A percentile compares a stretch with the other conserved stretches of the same genome.
Evolutionary conservation across 2,329 filamentous ascomycete species (phyloP).

Genomic region (Huntiella savannae): DNA sequence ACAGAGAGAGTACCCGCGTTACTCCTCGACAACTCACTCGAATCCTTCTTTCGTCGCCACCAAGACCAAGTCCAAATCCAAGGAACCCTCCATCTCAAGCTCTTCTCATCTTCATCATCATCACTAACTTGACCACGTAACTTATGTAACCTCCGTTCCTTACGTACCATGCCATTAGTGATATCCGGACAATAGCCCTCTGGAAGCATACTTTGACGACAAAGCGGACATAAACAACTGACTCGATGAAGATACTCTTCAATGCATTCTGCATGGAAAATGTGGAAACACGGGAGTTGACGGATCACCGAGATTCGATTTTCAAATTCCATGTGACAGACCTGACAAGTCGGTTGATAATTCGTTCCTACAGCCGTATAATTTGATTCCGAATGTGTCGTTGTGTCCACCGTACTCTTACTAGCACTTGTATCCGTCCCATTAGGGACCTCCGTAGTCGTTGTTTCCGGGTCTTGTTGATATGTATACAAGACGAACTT

Average conservation of each 20-base stretch:
- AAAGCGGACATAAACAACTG: constrained; percentile 78
- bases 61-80: no score
- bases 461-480: constrained; percentile 31
- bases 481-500: constrained; percentile 63
- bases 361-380: constrained; percentile 26
- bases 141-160: constrained; percentile 50
- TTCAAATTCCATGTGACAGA: constrained; percentile 69
- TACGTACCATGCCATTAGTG: constrained; percentile 71
- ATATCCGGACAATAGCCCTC: constrained; percentile 45
- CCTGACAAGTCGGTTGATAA: constrained; percentile 69
- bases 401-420: constrained; percentile 12
- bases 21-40: no score
- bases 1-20: no score
- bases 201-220: constrained; percentile 69
- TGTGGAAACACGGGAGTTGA: constrained; percentile 75
- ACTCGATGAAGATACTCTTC: constrained; percentile 62
- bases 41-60: no score
- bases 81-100: no score
- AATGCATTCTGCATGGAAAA: constrained; percentile 85
- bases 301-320: constrained; percentile 53
- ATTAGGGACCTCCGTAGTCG: constrained; percentile 11
- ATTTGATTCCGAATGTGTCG: constrained; percentile 11
- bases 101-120: constrained; percentile 18
- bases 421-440: constrained; percentile 11
- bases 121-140: constrained; percentile 34